Percentiles rank a stretch among this genome's conserved stretches.
These are phyloP conservation scores for Osmozyma mogii DNA, from an alignment of 805 yeast genomes.

Conservation along the genomic window DNA sequence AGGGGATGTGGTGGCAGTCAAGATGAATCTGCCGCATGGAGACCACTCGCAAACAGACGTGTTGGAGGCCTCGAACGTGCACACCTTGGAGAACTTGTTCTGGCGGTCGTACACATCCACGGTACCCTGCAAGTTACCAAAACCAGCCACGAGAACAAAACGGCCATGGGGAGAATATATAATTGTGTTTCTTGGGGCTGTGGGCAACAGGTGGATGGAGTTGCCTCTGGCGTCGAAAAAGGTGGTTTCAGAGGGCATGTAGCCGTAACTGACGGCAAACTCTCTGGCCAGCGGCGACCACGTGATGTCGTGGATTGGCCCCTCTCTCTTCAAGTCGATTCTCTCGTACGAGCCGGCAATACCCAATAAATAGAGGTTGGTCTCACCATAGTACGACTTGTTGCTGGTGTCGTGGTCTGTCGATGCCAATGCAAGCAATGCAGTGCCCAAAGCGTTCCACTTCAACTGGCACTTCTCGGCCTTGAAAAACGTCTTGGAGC, in stretches of 20 bases:
- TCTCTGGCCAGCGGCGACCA: conserved; percentile 97
- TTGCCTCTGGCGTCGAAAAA: conserved; percentile 94
- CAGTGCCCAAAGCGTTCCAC: conserved; percentile 95
- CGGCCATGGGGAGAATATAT: conserved; percentile 91
- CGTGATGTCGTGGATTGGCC: conserved; percentile 94
- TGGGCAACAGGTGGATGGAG: conserved; percentile 71
- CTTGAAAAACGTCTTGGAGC: conserved; percentile 85
- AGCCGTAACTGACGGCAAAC: conserved; percentile 95
- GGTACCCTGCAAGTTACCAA: conserved; percentile 95
- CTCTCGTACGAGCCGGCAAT: conserved; percentile 90
- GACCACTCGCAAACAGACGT: conserved; percentile 98
- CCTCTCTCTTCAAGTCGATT: conserved; percentile 81
- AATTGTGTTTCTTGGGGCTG: conserved; percentile 83
- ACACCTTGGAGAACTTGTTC: conserved; percentile 69
- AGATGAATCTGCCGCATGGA: conserved; percentile 87
- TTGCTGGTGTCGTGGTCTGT: conserved; percentile 94
- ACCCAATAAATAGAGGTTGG: conserved; percentile 82
- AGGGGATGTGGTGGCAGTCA: conserved; percentile 97
- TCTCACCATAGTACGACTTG: conserved; percentile 94
- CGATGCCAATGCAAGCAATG: conserved; percentile 84
- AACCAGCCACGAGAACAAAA: conserved; percentile 89
- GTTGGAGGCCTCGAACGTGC: conserved; percentile 84
- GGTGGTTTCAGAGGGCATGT: conserved; percentile 94
- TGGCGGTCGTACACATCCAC: conserved; percentile 93
- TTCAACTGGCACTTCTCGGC: conserved; percentile 88